Evolutionary conservation across 176 grass and related monocot species (phyloP).

Genomic region (Poa pratensis): DNA sequence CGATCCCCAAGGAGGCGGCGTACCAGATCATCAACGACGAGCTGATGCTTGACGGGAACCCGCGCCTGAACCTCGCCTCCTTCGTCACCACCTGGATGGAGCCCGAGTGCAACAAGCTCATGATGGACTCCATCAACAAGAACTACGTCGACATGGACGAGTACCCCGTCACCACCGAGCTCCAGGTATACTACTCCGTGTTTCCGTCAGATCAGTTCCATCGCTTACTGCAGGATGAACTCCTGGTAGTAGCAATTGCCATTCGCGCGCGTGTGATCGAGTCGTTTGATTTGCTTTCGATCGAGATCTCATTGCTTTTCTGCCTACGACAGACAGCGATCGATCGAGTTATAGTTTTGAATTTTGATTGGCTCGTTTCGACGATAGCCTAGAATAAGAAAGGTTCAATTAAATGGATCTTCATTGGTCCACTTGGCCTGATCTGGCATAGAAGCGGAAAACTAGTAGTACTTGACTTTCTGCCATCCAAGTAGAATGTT

Average conservation of each 20-base stretch:
- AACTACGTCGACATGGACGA: conserved; percentile 99
- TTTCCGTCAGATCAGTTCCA: too few relatives aligned
- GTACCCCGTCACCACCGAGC: conserved; percentile 97
- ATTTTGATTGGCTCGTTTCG: not conserved
- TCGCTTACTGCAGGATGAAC: too few relatives aligned
- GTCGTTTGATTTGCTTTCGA: not conserved
- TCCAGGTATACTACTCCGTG: conserved; percentile 56
- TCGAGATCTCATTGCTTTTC: not conserved
- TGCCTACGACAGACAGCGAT: not conserved
- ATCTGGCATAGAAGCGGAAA: not conserved
- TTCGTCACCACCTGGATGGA: conserved; percentile 99
- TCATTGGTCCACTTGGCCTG: conserved; percentile 34
- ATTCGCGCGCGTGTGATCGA: not conserved
- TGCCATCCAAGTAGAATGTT: not conserved
- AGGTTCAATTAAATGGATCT: not conserved
- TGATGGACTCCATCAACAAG: conserved; percentile 79
- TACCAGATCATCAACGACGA: conserved; percentile 98
- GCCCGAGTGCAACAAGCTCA: conserved; percentile 95
- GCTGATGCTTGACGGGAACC: conserved; percentile 95
- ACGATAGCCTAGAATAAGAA: not conserved
- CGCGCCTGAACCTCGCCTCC: conserved; percentile 83
- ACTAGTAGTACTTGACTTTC: not conserved
- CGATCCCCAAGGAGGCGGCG: conserved; percentile 85
- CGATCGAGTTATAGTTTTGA: not conserved
- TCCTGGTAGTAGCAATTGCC: too few relatives aligned